These are phyloP conservation scores for Helianthus tuberosus DNA, from an alignment of 129 eudicot species.

Conservation along the genomic window DNA sequence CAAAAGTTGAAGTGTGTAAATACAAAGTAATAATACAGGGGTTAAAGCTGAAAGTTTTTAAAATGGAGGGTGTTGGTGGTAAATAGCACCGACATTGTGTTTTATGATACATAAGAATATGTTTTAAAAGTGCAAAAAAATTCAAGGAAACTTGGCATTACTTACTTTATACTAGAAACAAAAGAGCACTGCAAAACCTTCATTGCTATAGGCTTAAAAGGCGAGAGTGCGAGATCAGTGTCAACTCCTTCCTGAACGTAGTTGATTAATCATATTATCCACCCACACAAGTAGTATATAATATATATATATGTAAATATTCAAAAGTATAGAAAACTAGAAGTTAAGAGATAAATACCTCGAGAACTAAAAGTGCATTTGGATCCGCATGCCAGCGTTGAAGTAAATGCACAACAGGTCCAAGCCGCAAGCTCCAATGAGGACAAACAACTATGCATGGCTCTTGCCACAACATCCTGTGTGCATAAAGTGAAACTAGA, in stretches of 20 bases:
- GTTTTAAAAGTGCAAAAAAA: constrained; percentile 1
- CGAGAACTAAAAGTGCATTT: constrained; percentile 73
- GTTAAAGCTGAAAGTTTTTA: no score
- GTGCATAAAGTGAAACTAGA: constrained; percentile 6
- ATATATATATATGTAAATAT: no score
- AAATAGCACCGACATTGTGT: not conserved
- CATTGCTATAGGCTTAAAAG: constrained; percentile 86
- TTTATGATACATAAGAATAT: not conserved
- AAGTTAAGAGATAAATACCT: constrained; percentile 43
- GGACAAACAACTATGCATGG: constrained; percentile 94
- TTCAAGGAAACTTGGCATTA: not conserved
- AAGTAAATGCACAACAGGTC: constrained; percentile 87
- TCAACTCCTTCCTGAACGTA: constrained; percentile 61
- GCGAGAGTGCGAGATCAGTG: constrained; percentile 72
- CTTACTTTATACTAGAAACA: constrained; percentile 74
- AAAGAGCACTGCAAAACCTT: constrained; percentile 93
- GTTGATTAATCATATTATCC: not conserved
- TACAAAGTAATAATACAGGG: no score
- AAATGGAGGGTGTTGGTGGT: no score
- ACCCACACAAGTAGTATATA: not conserved
- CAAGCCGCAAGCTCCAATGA: constrained; percentile 94
- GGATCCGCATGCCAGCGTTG: constrained; percentile 71
- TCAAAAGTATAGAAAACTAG: not conserved
- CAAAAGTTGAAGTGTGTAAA: no score
- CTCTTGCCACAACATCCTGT: constrained; percentile 85